Base-by-base conservation (phyloP, 495 filamentous ascomycete genomes). In the Penicillium verhagenii region DNA sequence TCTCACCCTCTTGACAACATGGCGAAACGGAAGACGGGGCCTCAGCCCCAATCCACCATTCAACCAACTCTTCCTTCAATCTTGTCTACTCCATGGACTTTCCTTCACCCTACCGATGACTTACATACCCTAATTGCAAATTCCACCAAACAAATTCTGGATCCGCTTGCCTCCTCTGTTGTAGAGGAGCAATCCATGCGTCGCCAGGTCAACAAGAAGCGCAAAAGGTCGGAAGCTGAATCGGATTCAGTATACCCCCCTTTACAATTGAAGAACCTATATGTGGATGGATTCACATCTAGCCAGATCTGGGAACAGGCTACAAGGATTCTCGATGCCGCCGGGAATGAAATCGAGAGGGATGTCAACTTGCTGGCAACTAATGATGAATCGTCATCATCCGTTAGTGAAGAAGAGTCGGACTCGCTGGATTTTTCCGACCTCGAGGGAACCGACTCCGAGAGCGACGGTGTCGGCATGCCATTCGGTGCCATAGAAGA, bases 241-340 rank as follows among this genome's bases (percentile, higher is more conserved):
- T 59, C 69, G 50, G 65, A 73, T 50, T 55, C 67, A 57, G 67
- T 70, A 18, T 50, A 56, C 47, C 71, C 81, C 16, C 68, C 82
- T 18, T 65, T 93, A 54, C 88, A 87, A 56, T 71, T 93, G 54
- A 81, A 86, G 63, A 87, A 88, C 69, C 71, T 98, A 19, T 86
- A 97, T 68, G 76, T 89, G 25, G 86, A 96, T 24, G 94, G 93
- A 0, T 96, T 98, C 69, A 88, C 86, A 54, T 84, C 88, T 20
- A 84, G 85, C 42, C 94, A 97, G 72, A 84, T 98, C 16, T 97
- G 92, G 91, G 90, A 96, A 66, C 94, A 98, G 72, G 90, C 91
- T 5, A 86, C 81, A 58, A 83, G 88, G 66, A 88, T 98, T 19
- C 56, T 77, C 23, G 67, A 71, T 40, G 73, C 69, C 9, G 63